Percentiles rank a stretch among this genome's conserved stretches.
These are phyloP conservation scores for Euclidium syriacum DNA, from an alignment of 345 rosid genomes.

Conservation along the genomic window DNA sequence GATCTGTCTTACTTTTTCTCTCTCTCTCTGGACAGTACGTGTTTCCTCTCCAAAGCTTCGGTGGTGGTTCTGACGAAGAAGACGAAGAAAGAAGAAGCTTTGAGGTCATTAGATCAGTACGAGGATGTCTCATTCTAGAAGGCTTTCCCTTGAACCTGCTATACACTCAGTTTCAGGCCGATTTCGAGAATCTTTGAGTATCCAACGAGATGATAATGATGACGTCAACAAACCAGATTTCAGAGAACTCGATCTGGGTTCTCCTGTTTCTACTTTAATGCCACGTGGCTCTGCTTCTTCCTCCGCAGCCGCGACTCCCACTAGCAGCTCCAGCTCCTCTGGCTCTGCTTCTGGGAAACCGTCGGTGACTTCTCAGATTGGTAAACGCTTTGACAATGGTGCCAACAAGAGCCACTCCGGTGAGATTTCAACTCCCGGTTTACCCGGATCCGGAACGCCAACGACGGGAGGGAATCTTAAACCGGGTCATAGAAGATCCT, in stretches of 20 bases:
- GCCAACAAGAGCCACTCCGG: slow-evolving; percentile 50
- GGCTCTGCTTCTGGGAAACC: slow-evolving; percentile 30
- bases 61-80: slow-evolving; percentile 20
- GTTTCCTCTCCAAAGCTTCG: slow-evolving; percentile 22
- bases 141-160: slow-evolving; percentile 29
- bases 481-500: slow-evolving; percentile 76
- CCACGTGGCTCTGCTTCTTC: slow-evolving; percentile 36
- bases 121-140: slow-evolving; percentile 47
- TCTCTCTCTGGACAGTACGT: slow-evolving; percentile 24
- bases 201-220: slow-evolving; percentile 19
- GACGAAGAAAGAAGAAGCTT: background rate
- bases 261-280: slow-evolving; percentile 80
- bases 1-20: slow-evolving; percentile 45
- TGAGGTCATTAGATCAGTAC: slow-evolving; percentile 10
- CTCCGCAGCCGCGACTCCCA: slow-evolving; percentile 27
- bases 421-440: slow-evolving; percentile 39
- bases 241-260: slow-evolving; percentile 85
- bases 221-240: slow-evolving; percentile 78
- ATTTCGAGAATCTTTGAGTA: slow-evolving; percentile 42
- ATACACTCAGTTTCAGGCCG: slow-evolving; percentile 44
- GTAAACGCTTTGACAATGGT: background rate
- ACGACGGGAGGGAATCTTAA: slow-evolving; percentile 24
- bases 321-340: slow-evolving; percentile 28
- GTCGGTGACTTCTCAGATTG: slow-evolving; percentile 29
- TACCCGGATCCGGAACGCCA: slow-evolving; percentile 38